Conservation (phyloP, 2,329 filamentous ascomycete species). For the Aspergillus hiratsukae region DNA sequence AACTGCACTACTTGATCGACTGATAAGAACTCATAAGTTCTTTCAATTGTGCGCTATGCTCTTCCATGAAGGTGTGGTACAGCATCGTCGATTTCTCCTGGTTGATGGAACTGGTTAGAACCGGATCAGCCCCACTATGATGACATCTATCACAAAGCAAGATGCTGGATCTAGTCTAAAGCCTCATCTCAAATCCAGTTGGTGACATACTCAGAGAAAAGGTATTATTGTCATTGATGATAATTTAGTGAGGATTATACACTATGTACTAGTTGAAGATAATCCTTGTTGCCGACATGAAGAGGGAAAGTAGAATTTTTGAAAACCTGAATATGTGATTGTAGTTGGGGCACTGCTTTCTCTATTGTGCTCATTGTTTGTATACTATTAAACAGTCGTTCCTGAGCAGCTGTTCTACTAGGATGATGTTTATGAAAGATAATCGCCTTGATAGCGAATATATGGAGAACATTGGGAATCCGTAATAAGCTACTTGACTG, state of each 20-base stretch:
- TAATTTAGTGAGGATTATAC: neutral
- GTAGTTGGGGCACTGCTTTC: neutral
- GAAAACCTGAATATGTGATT: neutral
- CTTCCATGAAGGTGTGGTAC: neutral
- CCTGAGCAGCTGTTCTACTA: neutral
- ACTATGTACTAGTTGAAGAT: neutral
- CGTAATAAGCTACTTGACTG: neutral
- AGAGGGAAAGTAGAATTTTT: neutral
- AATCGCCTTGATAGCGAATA: no score
- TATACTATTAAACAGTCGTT: neutral
- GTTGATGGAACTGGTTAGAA: neutral
- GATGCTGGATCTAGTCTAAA: neutral
- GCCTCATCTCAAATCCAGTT: neutral
- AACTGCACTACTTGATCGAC: neutral
- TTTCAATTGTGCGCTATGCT: neutral
- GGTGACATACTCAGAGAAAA: neutral
- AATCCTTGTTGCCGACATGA: neutral
- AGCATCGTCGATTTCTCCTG: neutral
- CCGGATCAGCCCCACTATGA: constrained; percentile 2
- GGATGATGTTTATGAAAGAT: neutral
- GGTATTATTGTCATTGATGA: neutral
- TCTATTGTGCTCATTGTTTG: neutral
- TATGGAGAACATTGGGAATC: neutral
- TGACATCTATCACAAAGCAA: constrained; percentile 1
- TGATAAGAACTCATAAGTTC: neutral